Percentiles rank a stretch among this genome's conserved stretches.
Conservation (phyloP, 2,329 filamentous ascomycete species). For the Cadophora luteo-olivacea region DNA sequence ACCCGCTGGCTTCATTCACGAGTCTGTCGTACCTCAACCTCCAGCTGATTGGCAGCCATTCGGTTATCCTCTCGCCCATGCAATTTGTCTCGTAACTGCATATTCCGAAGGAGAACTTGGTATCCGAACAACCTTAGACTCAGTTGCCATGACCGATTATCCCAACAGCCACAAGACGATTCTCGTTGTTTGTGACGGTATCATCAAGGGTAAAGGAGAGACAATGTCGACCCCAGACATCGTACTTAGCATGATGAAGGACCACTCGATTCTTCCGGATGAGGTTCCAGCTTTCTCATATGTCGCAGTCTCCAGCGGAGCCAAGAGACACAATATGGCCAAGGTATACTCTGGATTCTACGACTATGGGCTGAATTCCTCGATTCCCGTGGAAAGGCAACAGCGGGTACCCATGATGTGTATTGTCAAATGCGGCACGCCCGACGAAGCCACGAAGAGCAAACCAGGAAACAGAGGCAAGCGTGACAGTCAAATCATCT, state of each 20-base stretch:
- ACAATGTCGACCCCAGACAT: conserved; percentile 86
- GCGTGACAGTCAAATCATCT: conserved; percentile 97
- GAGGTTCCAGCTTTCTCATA: conserved; percentile 93
- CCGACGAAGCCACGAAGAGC: conserved; percentile 77
- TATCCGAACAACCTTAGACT: conserved; percentile 92
- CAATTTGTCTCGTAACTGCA: conserved; percentile 92
- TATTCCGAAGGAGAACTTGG: conserved; percentile 97
- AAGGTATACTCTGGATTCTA: conserved; percentile 99
- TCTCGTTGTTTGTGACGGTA: conserved; percentile 93
- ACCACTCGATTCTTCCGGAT: conserved; percentile 78
- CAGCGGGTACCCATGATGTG: conserved; percentile 98
- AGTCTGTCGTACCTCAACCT: conserved; percentile 93
- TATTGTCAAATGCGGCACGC: conserved; percentile 93
- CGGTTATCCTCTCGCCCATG: conserved; percentile 91
- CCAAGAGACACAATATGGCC: conserved; percentile 99
- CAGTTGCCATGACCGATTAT: conserved; percentile 96
- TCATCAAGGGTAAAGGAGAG: conserved; percentile 97
- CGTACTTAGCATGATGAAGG: conserved; percentile 91
- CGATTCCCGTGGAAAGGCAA: conserved; percentile 84
- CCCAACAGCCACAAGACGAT: conserved; percentile 99
- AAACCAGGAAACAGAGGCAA: conserved; percentile 98
- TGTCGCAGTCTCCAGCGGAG: conserved; percentile 92
- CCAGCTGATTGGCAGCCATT: conserved; percentile 98
- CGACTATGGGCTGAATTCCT: conserved; percentile 85
- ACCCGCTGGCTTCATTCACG: conserved; percentile 94